Evolutionary conservation across 2,329 filamentous ascomycete genomes (phyloP), one percentile per base, ranked within the genome.

Genomic region (Colletotrichum nymphaeae): DNA sequence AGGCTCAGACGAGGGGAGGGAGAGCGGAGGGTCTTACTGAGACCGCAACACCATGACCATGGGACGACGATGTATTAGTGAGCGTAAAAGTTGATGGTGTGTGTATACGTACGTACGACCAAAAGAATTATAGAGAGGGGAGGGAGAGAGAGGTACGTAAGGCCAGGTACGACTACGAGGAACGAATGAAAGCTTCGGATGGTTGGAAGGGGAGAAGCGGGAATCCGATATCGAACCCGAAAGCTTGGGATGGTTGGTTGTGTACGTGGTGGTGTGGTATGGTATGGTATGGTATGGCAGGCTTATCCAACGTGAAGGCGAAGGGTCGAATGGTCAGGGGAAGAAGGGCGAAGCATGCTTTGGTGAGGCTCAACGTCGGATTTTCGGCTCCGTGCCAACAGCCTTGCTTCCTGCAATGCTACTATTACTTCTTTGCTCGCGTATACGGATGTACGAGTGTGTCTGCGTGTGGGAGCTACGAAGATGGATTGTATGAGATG

Each of bases 151-250:
- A 42, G 37, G 14, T 19, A 42, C 37, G 37, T 19, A 19, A 42
- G 16, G 16, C n/a, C 24, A 28, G 11, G 42, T 49, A 49, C 42
- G 42, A 22, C 42, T 49, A 49, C 42, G 42, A 16, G 11, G 32
- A 32, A 8, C 26, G 24, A 37, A n/a, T 28, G 49, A 59, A 28
- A 59, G 49, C n/a, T 56, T 49, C 24, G 22, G 19, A 56, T 28
- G 65, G 28, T 35, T 28, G 12, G 24, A 24, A 30, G n/a, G 35
- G 26, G 56, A 22, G 30, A 53, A n/a, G 22, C 53, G 42, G 64
- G 42, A 63, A 59, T 69, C 66, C 65, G 53, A 72, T 55, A 64
- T 69, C 59, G 53, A 72, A 57, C 53, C 66, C 32, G 66, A 64
- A 72, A 55, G 59, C n/a, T 72, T 69, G 59, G 49, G 63, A 70